Conservation (phyloP, 1,284 basidiomycete genomes). For the Spongispora temasekensis region DNA sequence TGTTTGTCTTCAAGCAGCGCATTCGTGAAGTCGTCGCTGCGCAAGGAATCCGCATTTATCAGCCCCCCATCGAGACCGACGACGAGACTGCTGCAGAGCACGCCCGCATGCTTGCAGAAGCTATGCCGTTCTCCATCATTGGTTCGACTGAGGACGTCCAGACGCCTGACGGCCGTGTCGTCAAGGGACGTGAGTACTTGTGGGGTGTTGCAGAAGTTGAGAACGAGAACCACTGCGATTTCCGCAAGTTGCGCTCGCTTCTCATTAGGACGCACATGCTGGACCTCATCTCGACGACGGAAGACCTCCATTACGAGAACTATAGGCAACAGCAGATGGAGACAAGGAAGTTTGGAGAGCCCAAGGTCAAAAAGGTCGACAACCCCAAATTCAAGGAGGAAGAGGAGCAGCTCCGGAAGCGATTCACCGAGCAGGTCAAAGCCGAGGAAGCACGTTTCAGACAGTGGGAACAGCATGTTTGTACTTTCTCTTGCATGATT, state of each 20-base stretch:
- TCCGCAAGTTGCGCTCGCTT: slow-evolving; percentile 95
- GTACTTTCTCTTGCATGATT: slow-evolving; percentile 32
- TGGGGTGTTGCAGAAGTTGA: slow-evolving; percentile 99
- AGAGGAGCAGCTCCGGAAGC: slow-evolving; percentile 93
- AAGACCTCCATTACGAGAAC: slow-evolving; percentile 97
- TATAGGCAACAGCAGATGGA: slow-evolving; percentile 99
- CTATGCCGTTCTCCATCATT: slow-evolving; percentile 99
- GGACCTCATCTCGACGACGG: slow-evolving; percentile 94
- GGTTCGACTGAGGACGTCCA: slow-evolving; percentile 95
- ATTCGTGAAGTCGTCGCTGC: slow-evolving; percentile 90
- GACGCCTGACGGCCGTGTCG: slow-evolving; percentile 87
- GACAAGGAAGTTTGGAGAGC: slow-evolving; percentile 98
- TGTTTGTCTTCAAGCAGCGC: slow-evolving; percentile 90
- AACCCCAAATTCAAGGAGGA: slow-evolving; percentile 99
- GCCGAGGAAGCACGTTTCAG: slow-evolving; percentile 96
- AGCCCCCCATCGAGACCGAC: slow-evolving; percentile 89
- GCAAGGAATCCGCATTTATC: slow-evolving; percentile 95
- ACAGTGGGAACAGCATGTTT: slow-evolving; percentile 98
- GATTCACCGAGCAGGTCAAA: slow-evolving; percentile 99
- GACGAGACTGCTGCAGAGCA: slow-evolving; percentile 90
- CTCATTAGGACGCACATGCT: slow-evolving; percentile 99
- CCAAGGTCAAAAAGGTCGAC: slow-evolving; percentile 98
- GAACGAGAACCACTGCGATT: slow-evolving; percentile 99
- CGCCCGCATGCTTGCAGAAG: slow-evolving; percentile 82
- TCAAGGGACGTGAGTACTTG: slow-evolving; percentile 98